These are phyloP conservation scores for Hibiscus trionum DNA, from an alignment of 345 rosid species.

Conservation along the genomic window DNA sequence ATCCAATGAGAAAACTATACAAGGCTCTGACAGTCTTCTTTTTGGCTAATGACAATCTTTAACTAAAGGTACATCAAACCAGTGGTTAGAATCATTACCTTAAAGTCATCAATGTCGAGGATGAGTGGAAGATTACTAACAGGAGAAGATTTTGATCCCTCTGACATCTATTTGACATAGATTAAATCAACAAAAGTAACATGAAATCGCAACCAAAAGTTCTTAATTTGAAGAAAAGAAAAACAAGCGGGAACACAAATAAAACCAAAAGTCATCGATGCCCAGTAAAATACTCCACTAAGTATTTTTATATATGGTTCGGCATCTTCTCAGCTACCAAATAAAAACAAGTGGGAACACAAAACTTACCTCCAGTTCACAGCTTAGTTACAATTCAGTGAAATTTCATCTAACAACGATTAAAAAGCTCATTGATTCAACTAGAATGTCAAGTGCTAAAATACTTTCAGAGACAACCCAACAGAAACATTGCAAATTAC, in stretches of 20 bases:
- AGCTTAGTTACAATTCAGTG: neutral
- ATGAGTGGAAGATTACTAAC: slow-evolving; percentile 61
- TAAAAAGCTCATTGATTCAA: no score
- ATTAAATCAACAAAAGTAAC: slow-evolving; percentile 5
- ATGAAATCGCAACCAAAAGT: neutral
- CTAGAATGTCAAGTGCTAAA: neutral
- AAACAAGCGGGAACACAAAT: neutral
- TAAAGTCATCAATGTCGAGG: slow-evolving; percentile 85
- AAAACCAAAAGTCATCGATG: neutral
- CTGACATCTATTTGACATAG: slow-evolving; percentile 50
- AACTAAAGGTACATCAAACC: neutral
- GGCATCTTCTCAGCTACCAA: slow-evolving; percentile 3
- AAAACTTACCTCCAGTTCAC: neutral
- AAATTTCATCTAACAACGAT: neutral
- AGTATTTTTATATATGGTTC: neutral
- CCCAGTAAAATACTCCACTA: neutral
- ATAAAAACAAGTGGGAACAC: neutral
- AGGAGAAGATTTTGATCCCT: slow-evolving; percentile 48
- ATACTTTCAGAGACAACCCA: neutral
- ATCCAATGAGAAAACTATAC: slow-evolving; percentile 5
- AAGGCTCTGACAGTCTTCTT: slow-evolving; percentile 1
- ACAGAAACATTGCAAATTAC: neutral
- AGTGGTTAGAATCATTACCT: slow-evolving; percentile 41
- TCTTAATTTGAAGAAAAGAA: neutral
- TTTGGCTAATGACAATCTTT: neutral